These are phyloP conservation scores for Gossypium stocksii DNA, from an alignment of 345 rosid genomes.

Conservation along the genomic window DNA sequence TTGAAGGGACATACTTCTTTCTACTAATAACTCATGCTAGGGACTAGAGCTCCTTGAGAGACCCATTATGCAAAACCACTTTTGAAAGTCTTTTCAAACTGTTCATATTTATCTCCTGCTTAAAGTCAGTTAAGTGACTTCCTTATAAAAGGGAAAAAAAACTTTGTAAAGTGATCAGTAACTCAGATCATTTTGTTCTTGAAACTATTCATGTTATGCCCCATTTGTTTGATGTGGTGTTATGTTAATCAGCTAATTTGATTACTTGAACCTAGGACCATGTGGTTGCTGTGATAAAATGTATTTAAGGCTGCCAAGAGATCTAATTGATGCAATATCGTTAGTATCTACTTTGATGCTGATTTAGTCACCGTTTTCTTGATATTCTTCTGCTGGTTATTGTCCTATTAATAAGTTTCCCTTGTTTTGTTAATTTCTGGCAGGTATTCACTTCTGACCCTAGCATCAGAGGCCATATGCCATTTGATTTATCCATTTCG, in stretches of 20 bases:
- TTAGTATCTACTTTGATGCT: background rate
- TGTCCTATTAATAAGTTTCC: constrained; percentile 2
- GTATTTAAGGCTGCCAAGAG: background rate
- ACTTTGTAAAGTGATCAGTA: background rate
- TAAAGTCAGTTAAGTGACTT: background rate
- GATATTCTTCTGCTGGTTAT: background rate
- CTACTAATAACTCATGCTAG: background rate
- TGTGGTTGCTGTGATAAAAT: constrained; percentile 1
- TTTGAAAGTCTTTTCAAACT: background rate
- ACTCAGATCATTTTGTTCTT: background rate
- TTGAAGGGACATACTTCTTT: background rate
- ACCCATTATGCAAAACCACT: background rate
- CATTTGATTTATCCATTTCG: constrained; percentile 96
- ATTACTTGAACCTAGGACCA: background rate
- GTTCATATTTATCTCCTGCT: background rate
- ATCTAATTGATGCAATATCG: background rate
- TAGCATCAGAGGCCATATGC: constrained; percentile 90
- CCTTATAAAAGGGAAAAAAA: background rate
- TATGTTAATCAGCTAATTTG: background rate
- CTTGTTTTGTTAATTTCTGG: constrained; percentile 20
- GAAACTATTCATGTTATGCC: background rate
- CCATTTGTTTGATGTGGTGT: constrained; percentile 3
- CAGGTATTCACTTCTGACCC: constrained; percentile 92
- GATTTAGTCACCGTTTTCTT: background rate
- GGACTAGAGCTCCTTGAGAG: background rate